Evolutionary conservation across 2,329 filamentous ascomycete genomes (phyloP).

Genomic region (Tolypocladium capitatum): DNA sequence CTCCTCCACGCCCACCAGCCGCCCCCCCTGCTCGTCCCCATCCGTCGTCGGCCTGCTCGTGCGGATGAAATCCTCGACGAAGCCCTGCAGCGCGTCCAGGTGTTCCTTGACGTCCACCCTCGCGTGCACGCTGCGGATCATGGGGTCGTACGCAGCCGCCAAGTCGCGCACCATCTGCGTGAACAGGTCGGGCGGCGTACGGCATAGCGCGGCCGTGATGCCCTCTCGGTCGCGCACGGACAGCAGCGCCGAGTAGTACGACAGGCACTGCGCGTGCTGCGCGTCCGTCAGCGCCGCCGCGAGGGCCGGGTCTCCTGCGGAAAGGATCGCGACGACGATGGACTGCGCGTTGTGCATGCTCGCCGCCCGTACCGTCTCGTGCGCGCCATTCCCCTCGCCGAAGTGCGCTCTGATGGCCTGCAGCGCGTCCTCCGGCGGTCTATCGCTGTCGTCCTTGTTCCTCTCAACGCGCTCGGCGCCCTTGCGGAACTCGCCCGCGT

Average conservation of each 20-base stretch:
- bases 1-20: conserved; percentile 53
- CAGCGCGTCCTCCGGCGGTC: conserved; percentile 46
- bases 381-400: conserved; percentile 35
- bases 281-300: conserved; percentile 35
- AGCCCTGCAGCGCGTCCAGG: conserved; percentile 51
- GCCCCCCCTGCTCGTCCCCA: conserved; percentile 10
- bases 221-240: conserved; percentile 61
- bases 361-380: conserved; percentile 42
- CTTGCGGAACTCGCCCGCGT: conserved; percentile 56
- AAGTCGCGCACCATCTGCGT: conserved; percentile 53
- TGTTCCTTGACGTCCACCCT: conserved; percentile 59
- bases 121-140: conserved; percentile 60
- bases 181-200: conserved; percentile 56
- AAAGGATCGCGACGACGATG: conserved; percentile 54
- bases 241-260: conserved; percentile 59
- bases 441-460: conserved; percentile 29
- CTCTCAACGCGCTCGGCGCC: conserved; percentile 52
- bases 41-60: conserved; percentile 32
- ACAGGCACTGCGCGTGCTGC: conserved; percentile 51
- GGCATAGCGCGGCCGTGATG: conserved; percentile 54
- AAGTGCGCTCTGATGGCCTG: conserved; percentile 47
- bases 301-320: conserved; percentile 32
- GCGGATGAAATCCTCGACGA: conserved; percentile 59
- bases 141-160: conserved; percentile 57
- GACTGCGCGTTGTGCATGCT: conserved; percentile 41